phyloP scores from a whole-genome alignment of 805 yeast species.

The Ogataea angusta region DNA sequence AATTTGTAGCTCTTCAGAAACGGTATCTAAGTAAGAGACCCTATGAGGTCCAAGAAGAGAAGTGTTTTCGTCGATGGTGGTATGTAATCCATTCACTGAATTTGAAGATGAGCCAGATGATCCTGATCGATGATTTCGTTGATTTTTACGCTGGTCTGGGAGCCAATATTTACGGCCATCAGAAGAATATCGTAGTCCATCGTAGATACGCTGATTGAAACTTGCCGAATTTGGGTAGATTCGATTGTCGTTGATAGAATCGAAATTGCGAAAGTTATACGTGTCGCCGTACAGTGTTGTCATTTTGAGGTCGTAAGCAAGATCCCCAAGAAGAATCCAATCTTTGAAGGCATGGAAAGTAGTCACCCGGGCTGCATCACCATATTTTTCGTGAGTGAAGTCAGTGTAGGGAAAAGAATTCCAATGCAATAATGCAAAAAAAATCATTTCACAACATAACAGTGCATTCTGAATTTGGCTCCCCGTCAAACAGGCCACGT shows the following conservation, averaged over 20 bases:
- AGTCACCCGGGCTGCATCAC: conserved; percentile 66
- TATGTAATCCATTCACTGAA: conserved; percentile 7
- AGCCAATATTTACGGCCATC: conserved; percentile 90
- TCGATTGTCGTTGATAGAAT: conserved; percentile 53
- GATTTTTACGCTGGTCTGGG: conserved; percentile 12
- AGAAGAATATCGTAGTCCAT: conserved; percentile 77
- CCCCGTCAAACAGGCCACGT: conserved; percentile 27
- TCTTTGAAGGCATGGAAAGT: conserved; percentile 68
- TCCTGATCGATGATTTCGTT: background rate
- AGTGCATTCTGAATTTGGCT: conserved; percentile 73
- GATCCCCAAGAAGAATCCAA: conserved; percentile 72
- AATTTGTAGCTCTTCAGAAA: conserved; percentile 2
- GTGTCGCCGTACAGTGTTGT: conserved; percentile 65
- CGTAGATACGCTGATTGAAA: conserved; percentile 65
- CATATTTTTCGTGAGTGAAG: conserved; percentile 57
- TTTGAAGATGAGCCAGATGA: conserved; percentile 16
- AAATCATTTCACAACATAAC: conserved; percentile 78
- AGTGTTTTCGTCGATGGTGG: conserved; percentile 11
- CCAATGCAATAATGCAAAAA: conserved; percentile 88
- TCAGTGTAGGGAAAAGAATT: conserved; percentile 76
- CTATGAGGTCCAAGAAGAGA: conserved; percentile 11
- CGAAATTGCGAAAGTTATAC: conserved; percentile 81
- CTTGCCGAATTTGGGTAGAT: conserved; percentile 33
- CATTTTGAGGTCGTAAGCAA: conserved; percentile 69
- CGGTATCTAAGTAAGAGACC: conserved; percentile 11